phyloP scores from a whole-genome alignment of 2,329 filamentous ascomycete genomes.

The Sporothrix phasma region DNA sequence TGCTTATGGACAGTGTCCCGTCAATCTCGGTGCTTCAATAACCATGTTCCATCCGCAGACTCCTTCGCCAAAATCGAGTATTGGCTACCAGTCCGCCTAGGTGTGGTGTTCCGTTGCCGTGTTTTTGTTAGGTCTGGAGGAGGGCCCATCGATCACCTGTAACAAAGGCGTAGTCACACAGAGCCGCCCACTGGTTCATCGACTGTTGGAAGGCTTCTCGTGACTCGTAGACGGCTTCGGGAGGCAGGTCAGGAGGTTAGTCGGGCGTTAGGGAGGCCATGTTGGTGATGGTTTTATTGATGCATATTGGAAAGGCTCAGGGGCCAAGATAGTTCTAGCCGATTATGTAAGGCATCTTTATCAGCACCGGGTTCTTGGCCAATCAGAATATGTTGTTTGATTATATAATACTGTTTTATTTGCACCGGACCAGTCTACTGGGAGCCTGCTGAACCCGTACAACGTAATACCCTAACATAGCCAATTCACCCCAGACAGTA shows the following conservation, averaged over 20 bases:
- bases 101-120: neutral
- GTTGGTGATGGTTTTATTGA: neutral
- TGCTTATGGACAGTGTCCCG: neutral
- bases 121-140: neutral
- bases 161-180: neutral
- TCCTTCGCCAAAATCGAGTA: neutral
- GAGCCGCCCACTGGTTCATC: neutral
- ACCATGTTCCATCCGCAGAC: neutral
- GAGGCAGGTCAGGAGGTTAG: neutral
- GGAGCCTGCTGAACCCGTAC: too few relatives aligned
- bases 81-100: neutral
- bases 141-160: neutral
- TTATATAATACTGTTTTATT: neutral
- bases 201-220: neutral
- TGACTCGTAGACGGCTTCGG: neutral
- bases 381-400: neutral
- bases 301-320: neutral
- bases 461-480: too few relatives aligned
- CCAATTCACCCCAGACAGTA: neutral
- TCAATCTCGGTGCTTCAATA: neutral
- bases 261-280: neutral
- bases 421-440: neutral
- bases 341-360: neutral
- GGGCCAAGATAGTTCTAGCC: neutral
- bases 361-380: neutral